phyloP scores from a whole-genome alignment of 2,329 filamentous ascomycete genomes.

The Venturia pyrina region DNA sequence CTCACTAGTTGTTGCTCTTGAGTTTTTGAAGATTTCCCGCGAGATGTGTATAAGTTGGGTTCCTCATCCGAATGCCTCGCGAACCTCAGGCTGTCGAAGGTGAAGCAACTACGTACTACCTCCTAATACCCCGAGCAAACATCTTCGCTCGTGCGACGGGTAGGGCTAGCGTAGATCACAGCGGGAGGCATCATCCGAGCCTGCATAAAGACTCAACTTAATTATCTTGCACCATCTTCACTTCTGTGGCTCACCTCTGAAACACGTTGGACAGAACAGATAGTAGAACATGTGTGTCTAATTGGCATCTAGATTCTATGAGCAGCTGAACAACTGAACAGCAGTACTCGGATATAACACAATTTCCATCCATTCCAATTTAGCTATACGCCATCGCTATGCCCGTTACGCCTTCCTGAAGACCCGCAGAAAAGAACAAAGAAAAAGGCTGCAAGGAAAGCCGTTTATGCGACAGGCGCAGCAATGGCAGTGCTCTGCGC shows the following conservation, averaged over 20 bases:
- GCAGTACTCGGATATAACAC: background rate
- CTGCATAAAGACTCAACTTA: background rate
- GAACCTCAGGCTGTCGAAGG: background rate
- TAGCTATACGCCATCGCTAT: background rate
- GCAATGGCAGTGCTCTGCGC: conserved; percentile 13
- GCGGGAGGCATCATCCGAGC: background rate
- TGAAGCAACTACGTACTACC: background rate
- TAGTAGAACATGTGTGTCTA: background rate
- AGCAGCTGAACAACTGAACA: background rate
- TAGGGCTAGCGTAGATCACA: background rate
- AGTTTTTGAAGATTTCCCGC: no score
- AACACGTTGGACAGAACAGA: background rate
- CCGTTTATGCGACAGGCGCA: conserved; percentile 14
- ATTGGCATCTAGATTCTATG: background rate
- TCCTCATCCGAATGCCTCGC: no score
- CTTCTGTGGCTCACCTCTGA: background rate
- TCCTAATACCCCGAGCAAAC: no score
- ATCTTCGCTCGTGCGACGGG: background rate
- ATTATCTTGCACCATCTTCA: background rate
- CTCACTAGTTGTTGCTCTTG: no score
- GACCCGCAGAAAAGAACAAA: background rate
- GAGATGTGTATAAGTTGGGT: no score
- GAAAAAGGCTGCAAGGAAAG: no score
- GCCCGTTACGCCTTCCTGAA: background rate
- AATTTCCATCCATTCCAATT: background rate